A percentile compares a stretch with the other conserved stretches of the same genome.
These are phyloP conservation scores for Globisporangium irregulare DNA, from an alignment of 352 stramenopile species.

Conservation along the genomic window DNA sequence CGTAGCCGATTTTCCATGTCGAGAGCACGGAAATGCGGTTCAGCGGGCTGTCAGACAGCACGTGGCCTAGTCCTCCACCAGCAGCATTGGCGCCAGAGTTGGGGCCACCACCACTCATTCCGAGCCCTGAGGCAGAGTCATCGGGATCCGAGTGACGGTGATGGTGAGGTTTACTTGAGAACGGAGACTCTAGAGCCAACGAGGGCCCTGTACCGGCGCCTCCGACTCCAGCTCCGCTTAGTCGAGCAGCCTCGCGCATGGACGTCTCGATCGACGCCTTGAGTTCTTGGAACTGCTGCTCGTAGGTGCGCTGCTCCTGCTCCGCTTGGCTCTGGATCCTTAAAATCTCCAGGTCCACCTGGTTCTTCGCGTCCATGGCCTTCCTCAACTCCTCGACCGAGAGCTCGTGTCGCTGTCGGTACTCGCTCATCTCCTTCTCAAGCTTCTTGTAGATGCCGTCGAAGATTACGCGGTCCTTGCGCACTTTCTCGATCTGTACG, in stretches of 20 bases:
- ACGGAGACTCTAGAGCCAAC: neutral
- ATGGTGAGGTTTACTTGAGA: neutral
- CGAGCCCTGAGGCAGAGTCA: neutral
- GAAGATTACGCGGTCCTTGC: conserved; percentile 71
- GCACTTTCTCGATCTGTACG: conserved; percentile 63
- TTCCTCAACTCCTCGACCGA: conserved; percentile 40
- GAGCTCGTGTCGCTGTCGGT: conserved; percentile 43
- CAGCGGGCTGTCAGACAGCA: conserved; percentile 31
- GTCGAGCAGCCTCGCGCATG: conserved; percentile 27
- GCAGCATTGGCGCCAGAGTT: neutral
- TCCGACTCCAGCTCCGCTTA: neutral
- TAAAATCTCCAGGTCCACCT: conserved; percentile 44
- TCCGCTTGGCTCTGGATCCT: conserved; percentile 47
- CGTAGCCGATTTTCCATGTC: conserved; percentile 74
- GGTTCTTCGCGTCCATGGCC: conserved; percentile 41
- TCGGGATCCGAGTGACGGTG: neutral
- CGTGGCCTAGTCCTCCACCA: neutral
- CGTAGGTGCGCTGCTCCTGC: conserved; percentile 52
- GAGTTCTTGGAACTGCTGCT: conserved; percentile 60
- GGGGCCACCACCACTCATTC: neutral
- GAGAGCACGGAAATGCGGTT: conserved; percentile 55
- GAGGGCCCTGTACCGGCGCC: neutral
- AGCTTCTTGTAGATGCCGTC: conserved; percentile 87
- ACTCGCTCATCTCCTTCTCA: conserved; percentile 65
- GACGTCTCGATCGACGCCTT: conserved; percentile 54